Evolutionary conservation across 495 filamentous ascomycete species (phyloP).

Genomic region (Aspergillus egyptiacus): DNA sequence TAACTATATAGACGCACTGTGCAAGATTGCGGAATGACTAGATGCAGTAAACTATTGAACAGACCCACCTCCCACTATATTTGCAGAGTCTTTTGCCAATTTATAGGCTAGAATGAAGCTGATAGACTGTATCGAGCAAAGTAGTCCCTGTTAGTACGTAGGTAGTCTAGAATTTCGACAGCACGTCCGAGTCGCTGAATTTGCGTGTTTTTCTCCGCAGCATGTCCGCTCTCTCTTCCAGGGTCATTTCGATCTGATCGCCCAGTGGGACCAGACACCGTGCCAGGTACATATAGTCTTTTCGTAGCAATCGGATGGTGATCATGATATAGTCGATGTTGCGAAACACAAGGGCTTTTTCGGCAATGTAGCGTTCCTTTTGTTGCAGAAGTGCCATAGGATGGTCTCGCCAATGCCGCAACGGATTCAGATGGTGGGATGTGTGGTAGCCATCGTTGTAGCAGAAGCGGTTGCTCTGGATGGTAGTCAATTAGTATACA

Average conservation of each 20-base stretch:
- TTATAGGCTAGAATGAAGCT: too few species aligned
- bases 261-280: constrained; percentile 63
- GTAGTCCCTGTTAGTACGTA: too few species aligned
- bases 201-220: constrained; percentile 53
- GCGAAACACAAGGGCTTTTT: constrained; percentile 61
- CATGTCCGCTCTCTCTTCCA: constrained; percentile 56
- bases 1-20: too few species aligned
- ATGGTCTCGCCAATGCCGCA: constrained; percentile 69
- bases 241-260: constrained; percentile 56
- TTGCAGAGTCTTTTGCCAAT: too few species aligned
- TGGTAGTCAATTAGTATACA: constrained; percentile 2
- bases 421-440: constrained; percentile 68
- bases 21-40: too few species aligned
- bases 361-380: constrained; percentile 52
- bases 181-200: constrained; percentile 30
- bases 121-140: too few species aligned
- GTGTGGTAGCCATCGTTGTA: constrained; percentile 78
- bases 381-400: constrained; percentile 59
- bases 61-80: too few species aligned
- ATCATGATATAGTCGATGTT: constrained; percentile 69
- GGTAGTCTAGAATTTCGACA: background rate
- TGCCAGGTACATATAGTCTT: constrained; percentile 59
- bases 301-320: constrained; percentile 52
- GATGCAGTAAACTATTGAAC: too few species aligned
- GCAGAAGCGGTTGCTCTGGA: constrained; percentile 62